A percentile compares a stretch with the other conserved stretches of the same genome.
Conservation (phyloP, 257 asterid genomes). For the Lycium barbarum region DNA sequence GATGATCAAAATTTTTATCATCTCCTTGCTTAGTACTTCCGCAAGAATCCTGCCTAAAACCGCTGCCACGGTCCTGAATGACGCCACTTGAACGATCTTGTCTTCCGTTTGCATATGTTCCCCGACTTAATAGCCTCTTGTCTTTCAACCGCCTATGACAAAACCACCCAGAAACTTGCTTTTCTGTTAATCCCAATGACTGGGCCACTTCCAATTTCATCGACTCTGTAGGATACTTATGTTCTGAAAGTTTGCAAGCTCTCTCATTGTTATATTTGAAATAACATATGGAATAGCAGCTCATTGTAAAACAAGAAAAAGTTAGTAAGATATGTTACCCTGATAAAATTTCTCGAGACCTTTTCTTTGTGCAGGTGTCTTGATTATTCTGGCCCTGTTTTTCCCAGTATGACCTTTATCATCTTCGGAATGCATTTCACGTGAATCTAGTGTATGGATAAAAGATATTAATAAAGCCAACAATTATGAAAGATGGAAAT, state of each 20-base stretch:
- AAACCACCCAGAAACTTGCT: constrained; percentile 98
- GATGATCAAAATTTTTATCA: constrained; percentile 55
- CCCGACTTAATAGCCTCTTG: constrained; percentile 61
- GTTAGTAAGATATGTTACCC: constrained; percentile 49
- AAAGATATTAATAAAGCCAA: neutral
- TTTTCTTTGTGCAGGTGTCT: constrained; percentile 67
- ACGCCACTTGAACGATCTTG: constrained; percentile 82
- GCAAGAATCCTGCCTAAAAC: constrained; percentile 90
- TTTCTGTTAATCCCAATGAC: constrained; percentile 86
- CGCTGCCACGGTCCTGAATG: constrained; percentile 83
- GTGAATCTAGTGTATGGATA: constrained; percentile 41
- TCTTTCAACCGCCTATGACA: constrained; percentile 94
- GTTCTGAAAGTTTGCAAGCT: constrained; percentile 57
- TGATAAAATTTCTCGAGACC: constrained; percentile 71
- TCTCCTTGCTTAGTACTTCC: constrained; percentile 91
- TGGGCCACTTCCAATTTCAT: constrained; percentile 76
- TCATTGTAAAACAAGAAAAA: constrained; percentile 24
- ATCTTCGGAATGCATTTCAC: constrained; percentile 67
- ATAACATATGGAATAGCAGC: constrained; percentile 10
- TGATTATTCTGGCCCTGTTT: constrained; percentile 70
- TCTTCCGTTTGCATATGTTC: constrained; percentile 48
- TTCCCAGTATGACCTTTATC: constrained; percentile 66
- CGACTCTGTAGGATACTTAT: constrained; percentile 78
- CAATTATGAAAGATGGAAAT: neutral
- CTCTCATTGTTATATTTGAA: constrained; percentile 25